Evolutionary conservation across 495 filamentous ascomycete species (phyloP), one percentile per base, ranked within the genome.

Genomic region (Penicillium desertorum): DNA sequence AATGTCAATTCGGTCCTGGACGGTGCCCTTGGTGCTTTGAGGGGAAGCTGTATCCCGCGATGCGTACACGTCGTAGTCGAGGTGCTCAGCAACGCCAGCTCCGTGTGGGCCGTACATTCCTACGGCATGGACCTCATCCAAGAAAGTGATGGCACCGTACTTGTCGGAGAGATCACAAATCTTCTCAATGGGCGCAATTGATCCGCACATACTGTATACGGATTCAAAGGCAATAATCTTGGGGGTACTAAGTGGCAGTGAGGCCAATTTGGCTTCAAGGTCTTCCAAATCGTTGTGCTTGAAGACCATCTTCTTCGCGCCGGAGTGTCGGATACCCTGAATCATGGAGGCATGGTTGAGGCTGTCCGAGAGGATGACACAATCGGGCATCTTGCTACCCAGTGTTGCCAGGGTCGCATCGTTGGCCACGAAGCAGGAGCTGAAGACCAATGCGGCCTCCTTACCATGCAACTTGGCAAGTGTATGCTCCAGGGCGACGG

Each of bases 341-440:
- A 98, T 98, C 94, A 98, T 98, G 20, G 92, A 96, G 17, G 95
- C 94, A 70, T 98, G 94, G 68, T 98, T 98, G 62, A 96, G 78
- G 67, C 88, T 92, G 75, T 98, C 94, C 11, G 91, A 96, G 7
- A 98, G 76, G 56, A 97, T 95, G 22, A 98, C 94, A 72, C 94
- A 98, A 64, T 96, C 85, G 11, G 94, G 95, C 67, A 98, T 76
- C 75, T 98, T 98, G 71, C 90, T 95, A 7, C 94, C 94, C 20
- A 98, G 80, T 5, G 94, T 98, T 10, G 94, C 94, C 25, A 98
- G 86, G 0, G 95, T 98, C 25, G 95, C 95, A 78, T 98, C 94
- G 66, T 98, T 98, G 62, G 94, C 94, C 39, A 98, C 94, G 64
- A 91, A 98, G 80, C 94, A 98, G 9, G 92, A 97, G 56, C 89